Evolutionary conservation across 1,139 yeast species (phyloP), one percentile per base, ranked within the genome.

Genomic region (Hyphopichia burtonii): DNA sequence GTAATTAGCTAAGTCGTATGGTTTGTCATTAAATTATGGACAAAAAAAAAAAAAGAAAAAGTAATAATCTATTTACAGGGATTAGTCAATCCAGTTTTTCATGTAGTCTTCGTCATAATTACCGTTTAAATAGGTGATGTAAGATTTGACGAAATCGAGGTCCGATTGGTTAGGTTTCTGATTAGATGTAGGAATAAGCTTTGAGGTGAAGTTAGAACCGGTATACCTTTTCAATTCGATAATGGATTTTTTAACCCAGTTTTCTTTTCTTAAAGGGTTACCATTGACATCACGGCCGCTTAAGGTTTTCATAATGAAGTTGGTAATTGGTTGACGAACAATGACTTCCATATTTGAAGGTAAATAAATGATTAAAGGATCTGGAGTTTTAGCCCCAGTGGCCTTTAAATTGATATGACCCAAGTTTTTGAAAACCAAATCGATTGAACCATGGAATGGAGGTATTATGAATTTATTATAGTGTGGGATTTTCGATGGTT

Each of bases 401-500:
- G 89, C 82, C 19, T 75, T 76, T 31, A 88, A 58, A 41, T 82
- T 80, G 2, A 88, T 51, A 48, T 77, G 80, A 0, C 96, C 96
- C 14, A 85, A 56, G 41, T 85, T 85, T 39, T 82, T 79, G 12
- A 89, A 54, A 0, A 87, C 87, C 22, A 88, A 54, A 51, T 86
- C 93, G 16, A 85, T 68, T 2, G 80, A 65, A 0, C 91, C 94
- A 40, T 64, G 66, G 50, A 83, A 83, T n/a, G 87, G 86, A 0
- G 91, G 90, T 4, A 84, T 65, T 2, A 76, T 66, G 46, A 68
- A 80, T 41, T 80, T 63, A 2, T 59, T 67, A 49, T 38, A 38
- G 12, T 9, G 14, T 17, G 34, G 74, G 56, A 2, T 59, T 52
- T 14, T 57, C 54, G 1, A 72, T 63, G 42, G 62, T 63, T 15